These are phyloP conservation scores for Aspergillus ellipticus DNA, from an alignment of 495 filamentous ascomycete species.

Conservation along the genomic window DNA sequence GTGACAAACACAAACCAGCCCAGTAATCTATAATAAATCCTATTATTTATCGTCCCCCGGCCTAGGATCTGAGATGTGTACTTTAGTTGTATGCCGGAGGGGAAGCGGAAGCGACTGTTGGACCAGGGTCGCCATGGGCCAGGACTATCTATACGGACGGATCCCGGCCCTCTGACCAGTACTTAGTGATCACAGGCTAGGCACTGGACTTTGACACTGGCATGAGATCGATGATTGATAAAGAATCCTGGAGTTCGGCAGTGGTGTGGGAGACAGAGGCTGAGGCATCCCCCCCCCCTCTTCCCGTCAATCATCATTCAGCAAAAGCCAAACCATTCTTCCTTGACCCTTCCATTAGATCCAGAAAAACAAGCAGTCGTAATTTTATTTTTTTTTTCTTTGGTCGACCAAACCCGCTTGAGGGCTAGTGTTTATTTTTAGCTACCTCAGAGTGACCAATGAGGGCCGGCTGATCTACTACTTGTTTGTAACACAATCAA, in stretches of 20 bases:
- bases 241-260: neutral
- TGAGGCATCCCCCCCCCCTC: too few relatives aligned
- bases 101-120: neutral
- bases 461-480: slow-evolving; percentile 20
- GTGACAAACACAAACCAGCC: slow-evolving; percentile 27
- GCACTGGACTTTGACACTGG: too few relatives aligned
- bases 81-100: neutral
- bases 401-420: neutral
- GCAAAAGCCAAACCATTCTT: too few relatives aligned
- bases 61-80: slow-evolving; percentile 10
- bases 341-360: neutral
- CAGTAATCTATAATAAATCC: slow-evolving; percentile 13
- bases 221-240: neutral
- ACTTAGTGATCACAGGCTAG: too few relatives aligned
- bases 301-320: neutral
- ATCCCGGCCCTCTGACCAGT: too few relatives aligned
- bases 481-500: slow-evolving; percentile 21
- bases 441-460: slow-evolving; percentile 11
- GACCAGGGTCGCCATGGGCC: neutral
- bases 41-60: slow-evolving; percentile 3
- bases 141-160: too few relatives aligned
- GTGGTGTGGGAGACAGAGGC: too few relatives aligned
- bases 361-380: neutral
- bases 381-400: neutral
- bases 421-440: slow-evolving; percentile 23